phyloP scores from a whole-genome alignment of 2,329 filamentous ascomycete species.

The Venturia oleaginea region DNA sequence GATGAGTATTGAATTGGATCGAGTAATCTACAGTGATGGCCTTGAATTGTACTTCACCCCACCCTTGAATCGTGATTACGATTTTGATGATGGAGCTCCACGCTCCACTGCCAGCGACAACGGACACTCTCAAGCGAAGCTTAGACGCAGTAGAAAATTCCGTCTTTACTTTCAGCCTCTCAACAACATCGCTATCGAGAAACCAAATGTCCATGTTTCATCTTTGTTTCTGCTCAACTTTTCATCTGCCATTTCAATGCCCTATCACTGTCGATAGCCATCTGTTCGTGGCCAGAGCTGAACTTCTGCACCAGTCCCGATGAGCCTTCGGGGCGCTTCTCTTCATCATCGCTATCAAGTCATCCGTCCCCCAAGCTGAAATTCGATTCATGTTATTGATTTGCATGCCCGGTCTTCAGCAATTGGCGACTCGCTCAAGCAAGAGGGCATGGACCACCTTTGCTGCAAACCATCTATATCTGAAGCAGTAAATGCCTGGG shows the following conservation, averaged over 20 bases:
- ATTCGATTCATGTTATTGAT: too few species aligned
- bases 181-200: neutral
- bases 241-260: neutral
- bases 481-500: conserved; percentile 3
- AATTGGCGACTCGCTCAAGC: neutral
- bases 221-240: neutral
- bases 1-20: neutral
- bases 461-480: neutral
- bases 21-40: neutral
- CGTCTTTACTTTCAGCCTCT: too few species aligned
- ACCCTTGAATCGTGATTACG: neutral
- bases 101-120: neutral
- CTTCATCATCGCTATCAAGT: neutral
- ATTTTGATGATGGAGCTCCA: neutral
- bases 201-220: neutral
- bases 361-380: neutral
- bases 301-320: neutral
- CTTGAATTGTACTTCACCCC: neutral
- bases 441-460: neutral
- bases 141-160: too few species aligned
- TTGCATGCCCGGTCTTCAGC: neutral
- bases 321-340: neutral
- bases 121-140: neutral
- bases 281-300: neutral
- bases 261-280: neutral